A percentile compares a stretch with the other conserved stretches of the same genome.
phyloP scores from a whole-genome alignment of 2,329 filamentous ascomycete genomes.

The Aureobasidium sp. region DNA sequence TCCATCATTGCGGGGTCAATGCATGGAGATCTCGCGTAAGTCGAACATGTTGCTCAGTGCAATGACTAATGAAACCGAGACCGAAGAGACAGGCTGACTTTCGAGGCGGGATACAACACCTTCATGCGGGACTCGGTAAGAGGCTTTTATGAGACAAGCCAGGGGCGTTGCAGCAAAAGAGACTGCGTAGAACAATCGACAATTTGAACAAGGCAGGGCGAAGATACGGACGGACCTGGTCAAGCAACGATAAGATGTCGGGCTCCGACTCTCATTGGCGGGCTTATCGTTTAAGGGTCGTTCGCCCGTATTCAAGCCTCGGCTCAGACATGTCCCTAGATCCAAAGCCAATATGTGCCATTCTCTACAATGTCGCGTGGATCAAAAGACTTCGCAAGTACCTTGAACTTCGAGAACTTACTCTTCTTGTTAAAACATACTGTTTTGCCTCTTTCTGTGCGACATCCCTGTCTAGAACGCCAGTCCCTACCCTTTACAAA shows the following conservation, averaged over 20 bases:
- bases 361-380: not conserved
- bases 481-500: not conserved
- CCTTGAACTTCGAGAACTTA: not conserved
- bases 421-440: not conserved
- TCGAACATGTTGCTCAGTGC: not conserved
- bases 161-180: not conserved
- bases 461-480: not conserved
- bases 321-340: not conserved
- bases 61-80: constrained; percentile 8
- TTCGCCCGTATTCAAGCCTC: too few relatives aligned
- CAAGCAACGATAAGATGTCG: not conserved
- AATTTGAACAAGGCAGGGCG: not conserved
- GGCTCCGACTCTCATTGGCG: not conserved
- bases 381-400: not conserved
- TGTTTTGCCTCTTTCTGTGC: not conserved
- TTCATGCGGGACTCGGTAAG: not conserved
- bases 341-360: constrained; percentile 7
- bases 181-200: not conserved
- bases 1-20: not conserved
- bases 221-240: constrained; percentile 1
- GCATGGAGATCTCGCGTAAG: not conserved
- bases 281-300: not conserved
- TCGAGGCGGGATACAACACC: not conserved
- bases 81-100: not conserved
- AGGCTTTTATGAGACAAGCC: not conserved